A percentile compares a stretch with the other conserved stretches of the same genome.
phyloP scores from a whole-genome alignment of 108 stramenopile genomes.

The Aurantiochytrium sp. region DNA sequence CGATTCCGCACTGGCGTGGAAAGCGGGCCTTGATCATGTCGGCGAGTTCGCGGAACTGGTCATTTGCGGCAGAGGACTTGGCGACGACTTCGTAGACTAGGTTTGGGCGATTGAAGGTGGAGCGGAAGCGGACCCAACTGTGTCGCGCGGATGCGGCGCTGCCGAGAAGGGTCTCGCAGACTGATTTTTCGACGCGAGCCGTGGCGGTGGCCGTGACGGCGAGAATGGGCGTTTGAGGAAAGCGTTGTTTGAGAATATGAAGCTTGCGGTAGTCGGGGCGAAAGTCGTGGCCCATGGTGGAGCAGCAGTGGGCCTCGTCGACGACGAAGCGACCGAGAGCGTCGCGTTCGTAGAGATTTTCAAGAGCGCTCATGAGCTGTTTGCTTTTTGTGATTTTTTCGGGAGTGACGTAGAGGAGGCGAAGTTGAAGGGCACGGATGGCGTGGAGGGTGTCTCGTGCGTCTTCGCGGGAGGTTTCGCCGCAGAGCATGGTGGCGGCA shows the following conservation, averaged over 20 bases:
- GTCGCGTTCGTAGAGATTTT: conserved; percentile 47
- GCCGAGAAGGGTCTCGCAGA: conserved; percentile 74
- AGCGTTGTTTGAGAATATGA: conserved; percentile 65
- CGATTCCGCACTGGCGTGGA: conserved; percentile 73
- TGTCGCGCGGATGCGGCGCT: conserved; percentile 19
- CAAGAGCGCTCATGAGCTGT: conserved; percentile 63
- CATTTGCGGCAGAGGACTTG: conserved; percentile 63
- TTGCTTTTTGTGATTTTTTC: conserved; percentile 77
- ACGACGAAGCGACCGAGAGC: conserved; percentile 89
- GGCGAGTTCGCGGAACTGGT: conserved; percentile 61
- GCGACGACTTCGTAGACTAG: conserved; percentile 80
- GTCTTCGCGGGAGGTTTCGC: conserved; percentile 71
- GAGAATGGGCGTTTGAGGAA: conserved; percentile 86
- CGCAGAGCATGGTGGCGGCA: conserved; percentile 66
- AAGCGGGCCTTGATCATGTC: conserved; percentile 63
- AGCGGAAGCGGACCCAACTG: conserved; percentile 54
- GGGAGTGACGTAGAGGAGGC: conserved; percentile 95
- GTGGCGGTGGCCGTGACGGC: conserved; percentile 95
- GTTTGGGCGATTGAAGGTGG: conserved; percentile 87
- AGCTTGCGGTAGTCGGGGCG: conserved; percentile 80
- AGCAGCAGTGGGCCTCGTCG: conserved; percentile 94
- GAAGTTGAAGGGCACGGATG: conserved; percentile 50
- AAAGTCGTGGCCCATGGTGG: conserved; percentile 90
- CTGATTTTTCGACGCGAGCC: conserved; percentile 78
- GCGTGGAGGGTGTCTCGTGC: conserved; percentile 53